These are phyloP conservation scores for Vitis riparia DNA, from an alignment of 164 flowering plant genomes.

Conservation along the genomic window DNA sequence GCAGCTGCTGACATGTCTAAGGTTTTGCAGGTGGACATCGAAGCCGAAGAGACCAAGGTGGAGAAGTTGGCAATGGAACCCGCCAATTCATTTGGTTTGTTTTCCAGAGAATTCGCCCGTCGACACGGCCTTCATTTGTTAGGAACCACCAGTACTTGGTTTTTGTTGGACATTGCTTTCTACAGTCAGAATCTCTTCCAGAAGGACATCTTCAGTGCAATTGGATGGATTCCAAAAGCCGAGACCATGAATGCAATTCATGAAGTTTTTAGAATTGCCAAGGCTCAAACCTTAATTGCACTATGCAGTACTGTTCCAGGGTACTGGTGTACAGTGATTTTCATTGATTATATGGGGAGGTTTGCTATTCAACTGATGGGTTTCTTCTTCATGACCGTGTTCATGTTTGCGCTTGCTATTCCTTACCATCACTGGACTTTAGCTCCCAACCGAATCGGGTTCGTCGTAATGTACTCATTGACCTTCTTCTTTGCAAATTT, in stretches of 20 bases:
- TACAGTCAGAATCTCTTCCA: conserved; percentile 23
- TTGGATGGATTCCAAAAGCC: conserved; percentile 20
- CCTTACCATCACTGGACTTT: conserved; percentile 17
- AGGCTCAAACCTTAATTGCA: conserved; percentile 17
- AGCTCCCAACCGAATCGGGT: conserved; percentile 6
- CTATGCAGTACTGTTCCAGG: conserved; percentile 19
- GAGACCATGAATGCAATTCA: conserved; percentile 14
- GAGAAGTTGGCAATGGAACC: neutral
- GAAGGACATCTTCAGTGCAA: conserved; percentile 20
- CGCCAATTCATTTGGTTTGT: conserved; percentile 4
- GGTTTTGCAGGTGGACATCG: conserved; percentile 5
- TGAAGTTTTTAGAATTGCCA: conserved; percentile 17
- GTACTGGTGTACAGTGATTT: conserved; percentile 11
- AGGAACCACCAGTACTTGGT: conserved; percentile 17
- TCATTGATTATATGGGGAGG: conserved; percentile 15
- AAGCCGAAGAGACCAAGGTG: neutral
- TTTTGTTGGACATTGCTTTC: conserved; percentile 16
- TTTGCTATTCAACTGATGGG: conserved; percentile 12
- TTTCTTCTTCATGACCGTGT: conserved; percentile 17
- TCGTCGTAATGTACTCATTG: conserved; percentile 13
- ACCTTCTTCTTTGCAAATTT: conserved; percentile 25
- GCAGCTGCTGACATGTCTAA: conserved; percentile 17
- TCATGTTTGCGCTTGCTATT: conserved; percentile 15
- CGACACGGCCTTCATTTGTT: conserved; percentile 16
- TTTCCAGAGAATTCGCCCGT: conserved; percentile 9